Base-by-base conservation (phyloP, 371 early-diverging fungal genomes). In the Batrachochytrium dendrobatidis region DNA sequence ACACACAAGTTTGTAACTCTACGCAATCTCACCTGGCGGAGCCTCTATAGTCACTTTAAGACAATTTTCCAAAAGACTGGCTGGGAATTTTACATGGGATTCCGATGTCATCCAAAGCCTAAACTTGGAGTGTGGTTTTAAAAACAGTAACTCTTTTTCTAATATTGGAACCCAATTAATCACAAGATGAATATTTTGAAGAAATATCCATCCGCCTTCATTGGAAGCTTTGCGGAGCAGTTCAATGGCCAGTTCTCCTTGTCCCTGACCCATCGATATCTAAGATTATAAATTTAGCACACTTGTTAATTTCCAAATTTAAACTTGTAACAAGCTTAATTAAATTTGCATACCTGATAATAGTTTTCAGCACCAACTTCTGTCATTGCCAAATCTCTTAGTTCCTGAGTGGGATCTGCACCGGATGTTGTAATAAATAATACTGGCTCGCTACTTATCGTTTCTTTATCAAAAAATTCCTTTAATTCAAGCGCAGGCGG, bases 211-310 rank as follows among this genome's bases (percentile, higher is more conserved):
- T 0, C 69, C 71, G 12, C 81, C 81, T 22, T 50, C 51, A 8
- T 25, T 20, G 4, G 70, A 61, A 25, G 60, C 34, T 18, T 63
- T 43, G 30, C 63, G 34, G 12, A 81, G 46, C 31, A 68, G 58
- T 15, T 59, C 28, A 24, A 74, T 60, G 5, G 79, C 79, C 31
- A 66, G 39, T 1, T 72, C 76, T 3, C 73, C 72, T 63, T 80
- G 81, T 0, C 81, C 81, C 65, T 80, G 79, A n/a, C 81, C 81
- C 79, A 81, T 79, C 0, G 78, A 68, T 12, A 81, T 56, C 72
- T 79, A 20, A 25, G 31, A 29, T 44, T 52, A 7, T 4, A 39
- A 2, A 52, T 5, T 20, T 15, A 39, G 12, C 39, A 39, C 15
- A 12, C n/a, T 39, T 53, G 8, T n/a, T 8, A 31, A 20, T 10